A percentile compares a stretch with the other conserved stretches of the same genome.
phyloP scores from a whole-genome alignment of 768 basidiomycete genomes.

The Mycena galericulata region DNA sequence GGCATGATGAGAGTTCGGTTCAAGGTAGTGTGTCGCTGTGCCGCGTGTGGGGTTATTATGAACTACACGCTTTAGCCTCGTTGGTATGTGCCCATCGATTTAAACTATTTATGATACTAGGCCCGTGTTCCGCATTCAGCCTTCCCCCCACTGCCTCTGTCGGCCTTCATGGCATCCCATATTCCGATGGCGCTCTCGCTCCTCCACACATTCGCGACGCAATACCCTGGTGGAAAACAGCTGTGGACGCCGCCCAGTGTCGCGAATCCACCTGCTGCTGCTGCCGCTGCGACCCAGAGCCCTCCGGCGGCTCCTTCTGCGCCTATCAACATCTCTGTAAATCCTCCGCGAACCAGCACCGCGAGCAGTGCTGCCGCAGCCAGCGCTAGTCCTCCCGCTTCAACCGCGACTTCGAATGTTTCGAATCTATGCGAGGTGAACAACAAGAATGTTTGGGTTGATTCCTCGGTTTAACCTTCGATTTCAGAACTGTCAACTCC shows the following conservation, averaged over 20 bases:
- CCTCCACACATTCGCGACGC: conserved; percentile 51
- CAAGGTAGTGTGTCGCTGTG: conserved; percentile 37
- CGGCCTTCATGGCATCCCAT: conserved; percentile 52
- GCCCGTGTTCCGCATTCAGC: conserved; percentile 34
- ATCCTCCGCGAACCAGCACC: conserved; percentile 42
- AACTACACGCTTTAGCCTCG: conserved; percentile 51
- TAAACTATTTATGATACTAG: conserved; percentile 34
- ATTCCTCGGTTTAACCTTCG: conserved; percentile 12
- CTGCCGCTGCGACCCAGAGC: conserved; percentile 37
- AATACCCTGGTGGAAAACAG: conserved; percentile 51
- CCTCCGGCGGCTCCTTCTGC: conserved; percentile 44
- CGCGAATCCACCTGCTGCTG: conserved; percentile 37
- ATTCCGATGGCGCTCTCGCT: conserved; percentile 61
- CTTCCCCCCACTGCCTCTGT: conserved; percentile 11
- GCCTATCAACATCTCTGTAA: conserved; percentile 45
- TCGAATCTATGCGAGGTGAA: conserved; percentile 64
- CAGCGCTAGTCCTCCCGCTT: conserved; percentile 41
- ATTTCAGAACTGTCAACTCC: conserved; percentile 63
- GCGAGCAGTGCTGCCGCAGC: conserved; percentile 37
- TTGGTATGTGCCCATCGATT: conserved; percentile 40
- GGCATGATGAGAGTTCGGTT: conserved; percentile 49
- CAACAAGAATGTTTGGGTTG: conserved; percentile 13
- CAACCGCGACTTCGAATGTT: conserved; percentile 45
- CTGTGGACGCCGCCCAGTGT: conserved; percentile 38
- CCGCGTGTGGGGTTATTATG: conserved; percentile 28